Percentiles rank a stretch among this genome's conserved stretches.
Evolutionary conservation across 345 rosid species (phyloP).

Genomic region (Clarkia xantiana): DNA sequence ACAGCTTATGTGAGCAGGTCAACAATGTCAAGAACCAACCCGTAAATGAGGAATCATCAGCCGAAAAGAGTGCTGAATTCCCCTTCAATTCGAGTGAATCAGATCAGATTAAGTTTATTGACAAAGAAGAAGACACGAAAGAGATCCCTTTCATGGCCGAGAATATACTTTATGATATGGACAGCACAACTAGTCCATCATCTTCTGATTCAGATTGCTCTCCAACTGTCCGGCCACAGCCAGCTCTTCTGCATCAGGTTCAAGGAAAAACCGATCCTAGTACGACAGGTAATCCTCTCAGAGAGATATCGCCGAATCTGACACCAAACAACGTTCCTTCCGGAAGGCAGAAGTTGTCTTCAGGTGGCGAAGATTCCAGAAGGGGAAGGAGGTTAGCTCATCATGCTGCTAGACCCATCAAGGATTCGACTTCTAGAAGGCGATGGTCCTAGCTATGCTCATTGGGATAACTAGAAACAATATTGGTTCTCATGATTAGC

Average conservation of each 20-base stretch:
- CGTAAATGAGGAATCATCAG: slow-evolving; percentile 9
- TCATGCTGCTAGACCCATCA: slow-evolving; percentile 24
- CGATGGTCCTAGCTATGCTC: slow-evolving; percentile 54
- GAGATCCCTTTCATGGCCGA: slow-evolving; percentile 46
- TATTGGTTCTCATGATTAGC: no score
- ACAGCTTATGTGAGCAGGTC: slow-evolving; percentile 49
- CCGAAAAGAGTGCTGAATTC: slow-evolving; percentile 13
- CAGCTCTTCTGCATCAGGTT: slow-evolving; percentile 6
- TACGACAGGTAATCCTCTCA: slow-evolving; percentile 25
- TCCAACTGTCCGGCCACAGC: slow-evolving; percentile 15
- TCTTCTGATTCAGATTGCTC: slow-evolving; percentile 75
- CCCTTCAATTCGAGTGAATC: slow-evolving; percentile 21
- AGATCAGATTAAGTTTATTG: slow-evolving; percentile 26
- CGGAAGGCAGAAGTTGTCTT: slow-evolving; percentile 30
- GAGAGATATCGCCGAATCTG: slow-evolving; percentile 29
- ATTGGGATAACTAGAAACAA: no score
- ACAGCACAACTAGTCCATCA: slow-evolving; percentile 60
- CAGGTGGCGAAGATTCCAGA: slow-evolving; percentile 37
- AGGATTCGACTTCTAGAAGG: slow-evolving; percentile 28
- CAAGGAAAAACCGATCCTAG: slow-evolving; percentile 13
- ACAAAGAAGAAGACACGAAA: slow-evolving; percentile 10
- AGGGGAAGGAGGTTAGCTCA: slow-evolving; percentile 27
- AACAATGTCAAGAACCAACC: slow-evolving; percentile 23
- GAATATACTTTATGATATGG: slow-evolving; percentile 75
- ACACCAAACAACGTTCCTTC: slow-evolving; percentile 23